Evolutionary conservation across 2,329 filamentous ascomycete genomes (phyloP).

Genomic region (Biscogniauxia mediterranea): DNA sequence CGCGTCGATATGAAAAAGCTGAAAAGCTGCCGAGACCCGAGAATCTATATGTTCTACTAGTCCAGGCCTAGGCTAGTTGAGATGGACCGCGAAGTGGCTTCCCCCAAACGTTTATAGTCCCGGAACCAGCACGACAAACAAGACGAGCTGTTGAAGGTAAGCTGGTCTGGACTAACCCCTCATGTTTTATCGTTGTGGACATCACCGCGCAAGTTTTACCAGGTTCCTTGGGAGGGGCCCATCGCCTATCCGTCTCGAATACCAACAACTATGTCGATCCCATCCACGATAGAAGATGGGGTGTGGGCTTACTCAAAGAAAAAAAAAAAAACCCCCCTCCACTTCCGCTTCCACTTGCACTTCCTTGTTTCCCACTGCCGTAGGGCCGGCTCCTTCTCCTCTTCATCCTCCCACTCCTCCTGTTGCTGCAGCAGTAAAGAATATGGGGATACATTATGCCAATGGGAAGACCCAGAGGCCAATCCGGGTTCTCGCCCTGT

Average conservation of each 20-base stretch:
- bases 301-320: not conserved
- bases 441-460: not conserved
- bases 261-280: slow-evolving; percentile 21
- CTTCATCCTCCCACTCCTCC: not conserved
- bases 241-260: slow-evolving; percentile 15
- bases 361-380: not conserved
- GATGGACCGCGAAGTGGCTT: not conserved
- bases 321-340: not conserved
- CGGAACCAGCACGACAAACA: not conserved
- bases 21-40: not conserved
- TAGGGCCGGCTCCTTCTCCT: not conserved
- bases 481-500: not conserved
- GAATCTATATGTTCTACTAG: not conserved
- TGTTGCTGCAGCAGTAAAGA: not conserved
- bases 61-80: not conserved
- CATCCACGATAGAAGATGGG: not conserved
- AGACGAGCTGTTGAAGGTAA: not conserved
- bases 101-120: not conserved
- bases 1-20: not conserved
- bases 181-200: not conserved
- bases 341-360: too few relatives aligned
- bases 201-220: not conserved
- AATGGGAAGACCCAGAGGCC: not conserved
- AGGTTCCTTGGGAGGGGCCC: not conserved
- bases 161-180: not conserved